Evolutionary conservation across 2,329 filamentous ascomycete genomes (phyloP).

Genomic region (Blastomyces emzantsi): DNA sequence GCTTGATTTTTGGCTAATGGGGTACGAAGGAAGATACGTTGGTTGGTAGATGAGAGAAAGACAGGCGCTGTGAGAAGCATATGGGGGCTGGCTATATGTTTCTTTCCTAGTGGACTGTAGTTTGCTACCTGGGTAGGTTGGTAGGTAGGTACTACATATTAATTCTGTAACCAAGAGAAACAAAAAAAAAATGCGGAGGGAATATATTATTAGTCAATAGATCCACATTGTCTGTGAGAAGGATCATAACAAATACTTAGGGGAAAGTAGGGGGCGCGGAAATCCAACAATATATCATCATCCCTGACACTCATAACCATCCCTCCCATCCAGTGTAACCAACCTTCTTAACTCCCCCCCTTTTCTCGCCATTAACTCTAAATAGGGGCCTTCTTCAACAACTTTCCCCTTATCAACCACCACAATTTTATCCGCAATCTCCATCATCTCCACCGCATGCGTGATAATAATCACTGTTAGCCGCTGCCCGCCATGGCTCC

Average conservation of each 20-base stretch:
- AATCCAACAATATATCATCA: neutral
- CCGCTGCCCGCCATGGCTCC: slow-evolving; percentile 20
- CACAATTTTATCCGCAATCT: slow-evolving; percentile 61
- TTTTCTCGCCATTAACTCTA: slow-evolving; percentile 43
- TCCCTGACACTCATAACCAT: slow-evolving; percentile 13
- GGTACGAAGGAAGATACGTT: neutral
- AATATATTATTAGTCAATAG: too few species aligned
- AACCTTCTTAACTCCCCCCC: slow-evolving; percentile 42
- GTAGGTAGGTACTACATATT: too few species aligned
- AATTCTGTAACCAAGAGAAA: too few species aligned
- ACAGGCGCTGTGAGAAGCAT: too few species aligned
- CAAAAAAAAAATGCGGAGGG: too few species aligned
- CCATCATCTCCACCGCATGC: slow-evolving; percentile 80
- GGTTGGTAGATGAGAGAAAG: neutral
- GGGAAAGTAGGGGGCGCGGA: too few species aligned
- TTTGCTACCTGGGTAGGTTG: too few species aligned
- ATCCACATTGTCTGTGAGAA: too few species aligned
- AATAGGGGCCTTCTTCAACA: slow-evolving; percentile 61
- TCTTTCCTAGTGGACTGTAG: too few species aligned
- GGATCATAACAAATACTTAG: too few species aligned
- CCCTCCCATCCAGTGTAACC: slow-evolving; percentile 31
- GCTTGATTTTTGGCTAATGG: neutral
- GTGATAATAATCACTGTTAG: slow-evolving; percentile 74
- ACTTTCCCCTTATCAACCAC: slow-evolving; percentile 59
- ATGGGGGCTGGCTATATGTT: too few species aligned